Conservation (phyloP, 108 stramenopile genomes). For the Schizochytrium sp. region DNA sequence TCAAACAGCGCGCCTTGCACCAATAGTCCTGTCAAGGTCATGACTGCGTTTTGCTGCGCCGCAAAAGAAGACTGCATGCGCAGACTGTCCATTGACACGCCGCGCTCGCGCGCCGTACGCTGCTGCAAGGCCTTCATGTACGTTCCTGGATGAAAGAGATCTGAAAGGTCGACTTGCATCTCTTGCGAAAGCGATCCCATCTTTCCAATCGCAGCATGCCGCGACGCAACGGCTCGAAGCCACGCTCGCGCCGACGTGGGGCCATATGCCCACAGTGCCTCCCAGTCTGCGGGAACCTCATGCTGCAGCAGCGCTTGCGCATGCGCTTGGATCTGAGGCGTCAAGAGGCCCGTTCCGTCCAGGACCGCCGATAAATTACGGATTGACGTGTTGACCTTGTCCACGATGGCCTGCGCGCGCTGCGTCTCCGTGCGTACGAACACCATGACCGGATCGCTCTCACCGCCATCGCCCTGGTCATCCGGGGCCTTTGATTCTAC, state of each 20-base stretch:
- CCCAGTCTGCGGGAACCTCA: not conserved
- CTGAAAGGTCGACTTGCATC: conserved; percentile 30
- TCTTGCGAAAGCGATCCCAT: conserved; percentile 25
- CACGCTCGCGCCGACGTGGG: conserved; percentile 35
- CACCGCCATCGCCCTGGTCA: not conserved
- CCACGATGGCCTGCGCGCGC: conserved; percentile 31
- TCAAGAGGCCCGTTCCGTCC: conserved; percentile 9
- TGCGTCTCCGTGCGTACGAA: not conserved
- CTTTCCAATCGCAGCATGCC: conserved; percentile 24
- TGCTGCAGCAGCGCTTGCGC: not conserved
- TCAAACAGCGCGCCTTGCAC: conserved; percentile 50
- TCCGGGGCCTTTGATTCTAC: not conserved
- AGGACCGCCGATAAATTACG: not conserved
- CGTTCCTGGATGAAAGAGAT: conserved; percentile 48
- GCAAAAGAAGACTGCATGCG: conserved; percentile 36
- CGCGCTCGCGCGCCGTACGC: conserved; percentile 40
- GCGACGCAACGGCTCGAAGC: conserved; percentile 35
- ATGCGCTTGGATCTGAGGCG: not conserved
- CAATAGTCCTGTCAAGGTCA: conserved; percentile 39
- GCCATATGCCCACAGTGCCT: not conserved
- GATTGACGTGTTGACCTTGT: conserved; percentile 24
- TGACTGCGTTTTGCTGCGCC: conserved; percentile 30
- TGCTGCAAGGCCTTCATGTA: conserved; percentile 54
- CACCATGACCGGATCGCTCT: not conserved
- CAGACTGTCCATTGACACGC: conserved; percentile 40